Base-by-base conservation (phyloP, 2,329 filamentous ascomycete genomes). In the Fusarium coicis region DNA sequence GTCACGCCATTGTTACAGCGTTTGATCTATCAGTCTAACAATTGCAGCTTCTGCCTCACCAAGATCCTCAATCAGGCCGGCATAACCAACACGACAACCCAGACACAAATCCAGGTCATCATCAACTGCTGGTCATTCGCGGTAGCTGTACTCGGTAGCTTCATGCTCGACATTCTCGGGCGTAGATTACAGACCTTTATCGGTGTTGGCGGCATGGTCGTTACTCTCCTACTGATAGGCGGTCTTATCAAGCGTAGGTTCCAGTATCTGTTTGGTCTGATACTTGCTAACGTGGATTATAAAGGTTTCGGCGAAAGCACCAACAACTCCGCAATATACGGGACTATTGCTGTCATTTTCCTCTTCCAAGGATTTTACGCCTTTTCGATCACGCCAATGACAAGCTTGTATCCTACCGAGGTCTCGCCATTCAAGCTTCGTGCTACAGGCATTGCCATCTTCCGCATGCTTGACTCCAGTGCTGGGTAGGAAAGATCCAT, bases 41-140 rank as follows among this genome's bases (percentile, higher is more conserved):
- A 7, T 18, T 16, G 2, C 21, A 59, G 56, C 10, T 59, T 28
- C 21, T 59, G 54, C 26, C 56, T 54, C 6, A 59, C 44, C 56
- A 54, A 59, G 9, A 59, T 59, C 2, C 36, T 59, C 1, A 42
- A 59, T 10, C 56, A 59, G 18, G 56, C 56, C 0, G 56, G 56
- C 15, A 54, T 59, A 3, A 59, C 46, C 34, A 59, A 59, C 14
- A 59, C 56, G 19, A 54, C 56, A 12, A 59, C 56, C 0, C 46
- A 59, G 30, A 59, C 56, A 1, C 56, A 59, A 10, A 59, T 59
- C 21, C 56, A 59, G 26, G 56, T 59, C 18, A 59, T 59, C 1
- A 59, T 59, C 1, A 59, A 54, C 26, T 59, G 56, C 30, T 59
- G 56, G 56, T 59, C 56, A 6, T 59, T 59, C 5, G 56, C 56